Evolutionary conservation across 805 yeast genomes (phyloP), one percentile per base, ranked within the genome.

Genomic region (Jamesozyma spencerorum): DNA sequence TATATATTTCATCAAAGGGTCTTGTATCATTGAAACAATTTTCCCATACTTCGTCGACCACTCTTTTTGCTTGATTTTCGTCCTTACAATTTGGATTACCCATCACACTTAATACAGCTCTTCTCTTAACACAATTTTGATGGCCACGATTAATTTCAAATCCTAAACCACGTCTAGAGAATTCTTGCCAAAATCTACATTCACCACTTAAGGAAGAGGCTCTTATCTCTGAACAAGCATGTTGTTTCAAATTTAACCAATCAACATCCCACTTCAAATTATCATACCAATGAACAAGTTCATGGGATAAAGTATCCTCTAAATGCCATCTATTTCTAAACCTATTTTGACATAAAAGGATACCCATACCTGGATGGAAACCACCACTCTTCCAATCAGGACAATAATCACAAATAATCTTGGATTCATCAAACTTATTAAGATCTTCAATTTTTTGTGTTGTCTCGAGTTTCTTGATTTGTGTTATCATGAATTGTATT

Each of bases 211-310:
- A 69, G 49, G 86, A 80, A 10, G 94, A 81, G 0, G 98, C 98
- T 44, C 98, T 71, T 38, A 92, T 85, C 61, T 92, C 98, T 1
- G 97, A 81, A 60, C 98, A 92, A 1, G 98, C 98, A 58, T 90
- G 97, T 57, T 92, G 98, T 54, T 77, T 75, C 55, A 92, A 66
- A 60, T 90, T 77, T 41, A 71, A 55, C 82, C 95, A 83, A 60
- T 92, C 85, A 2, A 92, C 87, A 40, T 85, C 69, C 68, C 92
- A 92, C 60, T 86, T 81, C 48, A 85, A 68, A 55, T 87, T 80
- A 63, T 92, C 98, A 62, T 85, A 92, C 46, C 87, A 92, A 62
- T 92, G 98, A 27, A 92, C 78, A 59, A 92, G 69, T 57, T 92
- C 98, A 58, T 92, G 98, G 2, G 97, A 73, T 47, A 92, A 64